Conservation (phyloP, 768 basidiomycete genomes). For the Coprinopsis sp. region DNA sequence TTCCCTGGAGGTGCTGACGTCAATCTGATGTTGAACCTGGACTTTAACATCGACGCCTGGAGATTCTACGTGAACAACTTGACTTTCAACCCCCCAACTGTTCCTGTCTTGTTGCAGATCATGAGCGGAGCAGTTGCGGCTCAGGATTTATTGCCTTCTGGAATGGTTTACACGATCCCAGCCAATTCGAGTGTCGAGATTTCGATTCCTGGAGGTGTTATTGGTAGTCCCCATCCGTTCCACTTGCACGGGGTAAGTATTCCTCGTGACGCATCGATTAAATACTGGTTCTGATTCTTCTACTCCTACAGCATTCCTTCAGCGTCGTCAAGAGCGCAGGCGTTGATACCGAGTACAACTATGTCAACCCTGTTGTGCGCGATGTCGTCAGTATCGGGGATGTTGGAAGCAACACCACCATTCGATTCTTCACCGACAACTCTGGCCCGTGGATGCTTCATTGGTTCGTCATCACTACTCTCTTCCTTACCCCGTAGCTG, state of each 20-base stretch:
- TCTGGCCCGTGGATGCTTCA: slow-evolving; percentile 49
- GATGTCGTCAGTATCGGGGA: slow-evolving; percentile 32
- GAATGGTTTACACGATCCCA: slow-evolving; percentile 31
- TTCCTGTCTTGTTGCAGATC: slow-evolving; percentile 44
- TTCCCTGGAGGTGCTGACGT: slow-evolving; percentile 18
- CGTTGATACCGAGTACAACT: slow-evolving; percentile 31
- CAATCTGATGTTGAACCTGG: slow-evolving; percentile 17
- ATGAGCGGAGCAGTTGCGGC: slow-evolving; percentile 34
- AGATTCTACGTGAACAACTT: slow-evolving; percentile 15
- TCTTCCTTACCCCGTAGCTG: background rate
- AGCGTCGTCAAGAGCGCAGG: slow-evolving; percentile 36
- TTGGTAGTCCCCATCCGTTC: slow-evolving; percentile 33
- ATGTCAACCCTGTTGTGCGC: slow-evolving; percentile 34
- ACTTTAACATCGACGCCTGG: slow-evolving; percentile 9
- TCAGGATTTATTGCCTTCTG: slow-evolving; percentile 24
- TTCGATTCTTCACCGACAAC: slow-evolving; percentile 49
- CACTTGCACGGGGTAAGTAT: slow-evolving; percentile 43
- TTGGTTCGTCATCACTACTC: slow-evolving; percentile 27
- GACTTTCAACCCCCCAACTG: slow-evolving; percentile 22
- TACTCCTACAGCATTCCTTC: slow-evolving; percentile 27
- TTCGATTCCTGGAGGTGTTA: slow-evolving; percentile 30
- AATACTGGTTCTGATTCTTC: background rate
- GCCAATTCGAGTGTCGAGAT: slow-evolving; percentile 17
- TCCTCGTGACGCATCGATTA: background rate
- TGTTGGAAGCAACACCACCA: slow-evolving; percentile 33